phyloP scores from a whole-genome alignment of 306 rosid genomes.

The Pyrus bretschneideri region DNA sequence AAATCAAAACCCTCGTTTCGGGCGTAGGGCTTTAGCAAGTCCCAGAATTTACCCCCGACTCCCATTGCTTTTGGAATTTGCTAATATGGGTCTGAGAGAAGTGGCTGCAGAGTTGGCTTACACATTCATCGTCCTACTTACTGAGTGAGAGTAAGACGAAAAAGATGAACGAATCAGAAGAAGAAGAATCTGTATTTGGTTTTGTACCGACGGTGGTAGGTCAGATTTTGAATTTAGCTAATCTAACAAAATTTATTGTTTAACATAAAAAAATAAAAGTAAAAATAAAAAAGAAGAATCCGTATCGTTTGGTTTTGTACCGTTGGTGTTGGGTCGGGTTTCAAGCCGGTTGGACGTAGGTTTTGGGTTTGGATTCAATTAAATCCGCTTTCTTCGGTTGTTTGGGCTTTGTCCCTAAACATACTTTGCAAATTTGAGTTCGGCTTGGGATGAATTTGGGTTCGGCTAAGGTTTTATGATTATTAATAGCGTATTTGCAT shows the following conservation, averaged over 20 bases:
- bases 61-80: conserved; percentile 45
- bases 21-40: conserved; percentile 67
- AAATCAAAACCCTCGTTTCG: conserved; percentile 73
- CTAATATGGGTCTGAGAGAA: conserved; percentile 11
- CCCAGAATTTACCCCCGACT: conserved; percentile 84
- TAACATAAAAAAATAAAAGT: too few relatives aligned
- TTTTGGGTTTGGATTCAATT: too few relatives aligned
- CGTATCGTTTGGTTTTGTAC: too few relatives aligned
- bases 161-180: neutral
- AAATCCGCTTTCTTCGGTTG: neutral
- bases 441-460: neutral
- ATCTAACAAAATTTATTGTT: too few relatives aligned
- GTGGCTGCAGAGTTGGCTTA: neutral
- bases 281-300: too few relatives aligned
- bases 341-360: neutral
- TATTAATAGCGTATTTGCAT: too few relatives aligned
- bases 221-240: neutral
- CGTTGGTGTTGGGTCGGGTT: neutral
- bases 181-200: neutral
- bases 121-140: neutral
- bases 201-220: neutral
- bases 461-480: too few relatives aligned
- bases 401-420: neutral
- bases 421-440: neutral
- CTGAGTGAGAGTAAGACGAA: neutral